Evolutionary conservation across 1,139 yeast species (phyloP).

Genomic region (Taphrina flavorubra): DNA sequence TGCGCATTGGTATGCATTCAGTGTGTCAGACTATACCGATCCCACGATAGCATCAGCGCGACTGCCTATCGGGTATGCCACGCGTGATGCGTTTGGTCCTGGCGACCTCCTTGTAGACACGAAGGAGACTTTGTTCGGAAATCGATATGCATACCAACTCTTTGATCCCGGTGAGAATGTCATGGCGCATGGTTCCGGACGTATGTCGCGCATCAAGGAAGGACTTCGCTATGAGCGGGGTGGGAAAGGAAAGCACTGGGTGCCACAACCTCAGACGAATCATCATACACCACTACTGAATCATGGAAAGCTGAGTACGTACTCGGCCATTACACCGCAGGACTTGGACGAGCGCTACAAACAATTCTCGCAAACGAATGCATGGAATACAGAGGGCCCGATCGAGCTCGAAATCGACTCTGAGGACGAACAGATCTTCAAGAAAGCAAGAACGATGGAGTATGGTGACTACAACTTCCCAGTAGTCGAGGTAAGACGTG

Average conservation of each 20-base stretch:
- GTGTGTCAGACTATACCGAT: slow-evolving; percentile 85
- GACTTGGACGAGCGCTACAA: slow-evolving; percentile 31
- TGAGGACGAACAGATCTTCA: slow-evolving; percentile 56
- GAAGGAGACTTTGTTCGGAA: slow-evolving; percentile 73
- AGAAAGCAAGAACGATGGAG: slow-evolving; percentile 55
- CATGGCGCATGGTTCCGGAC: slow-evolving; percentile 58
- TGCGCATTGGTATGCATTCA: slow-evolving; percentile 86
- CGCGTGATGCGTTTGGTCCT: slow-evolving; percentile 73
- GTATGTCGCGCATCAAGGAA: slow-evolving; percentile 75
- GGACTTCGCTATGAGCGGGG: slow-evolving; percentile 82
- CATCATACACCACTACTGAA: slow-evolving; percentile 26
- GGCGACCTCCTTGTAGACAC: slow-evolving; percentile 81
- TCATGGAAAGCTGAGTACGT: slow-evolving; percentile 3
- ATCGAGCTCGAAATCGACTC: slow-evolving; percentile 52
- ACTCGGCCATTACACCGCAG: background rate
- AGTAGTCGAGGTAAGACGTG: slow-evolving; percentile 59
- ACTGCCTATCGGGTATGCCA: slow-evolving; percentile 57
- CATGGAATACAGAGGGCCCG: slow-evolving; percentile 29
- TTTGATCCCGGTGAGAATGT: slow-evolving; percentile 63
- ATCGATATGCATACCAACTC: slow-evolving; percentile 75
- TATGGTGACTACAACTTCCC: slow-evolving; percentile 68
- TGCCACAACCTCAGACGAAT: slow-evolving; percentile 54
- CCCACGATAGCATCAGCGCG: slow-evolving; percentile 99
- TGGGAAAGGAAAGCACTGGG: slow-evolving; percentile 85
- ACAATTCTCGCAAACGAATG: slow-evolving; percentile 18